Percentiles rank a stretch among this genome's conserved stretches.
Evolutionary conservation across 1,284 basidiomycete genomes (phyloP).

Genomic region (Microbotryum scabiosae): DNA sequence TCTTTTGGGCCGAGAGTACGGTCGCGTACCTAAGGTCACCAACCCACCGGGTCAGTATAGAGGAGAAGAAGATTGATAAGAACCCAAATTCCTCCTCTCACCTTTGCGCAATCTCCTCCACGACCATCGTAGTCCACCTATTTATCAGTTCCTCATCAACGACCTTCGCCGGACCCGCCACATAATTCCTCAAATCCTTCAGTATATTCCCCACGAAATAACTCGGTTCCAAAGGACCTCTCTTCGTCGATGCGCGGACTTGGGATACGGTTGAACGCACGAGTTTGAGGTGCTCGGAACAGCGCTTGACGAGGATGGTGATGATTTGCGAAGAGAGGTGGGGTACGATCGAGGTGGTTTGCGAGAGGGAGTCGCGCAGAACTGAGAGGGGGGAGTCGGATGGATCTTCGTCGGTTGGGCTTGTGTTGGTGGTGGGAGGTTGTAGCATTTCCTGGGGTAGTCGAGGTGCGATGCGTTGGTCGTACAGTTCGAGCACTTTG

Average conservation of each 20-base stretch:
- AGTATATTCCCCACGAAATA: constrained; percentile 75
- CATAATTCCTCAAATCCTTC: constrained; percentile 69
- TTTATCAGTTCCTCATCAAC: constrained; percentile 53
- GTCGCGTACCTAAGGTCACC: constrained; percentile 41
- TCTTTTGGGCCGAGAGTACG: constrained; percentile 69
- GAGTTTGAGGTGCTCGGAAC: constrained; percentile 72
- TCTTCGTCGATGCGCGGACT: constrained; percentile 59
- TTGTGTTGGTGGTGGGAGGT: neutral
- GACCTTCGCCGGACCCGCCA: constrained; percentile 49
- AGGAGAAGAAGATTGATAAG: too few relatives aligned
- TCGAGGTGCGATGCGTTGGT: constrained; percentile 48
- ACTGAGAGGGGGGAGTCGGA: constrained; percentile 26
- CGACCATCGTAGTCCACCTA: constrained; percentile 56
- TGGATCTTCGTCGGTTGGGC: neutral
- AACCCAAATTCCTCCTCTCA: too few relatives aligned
- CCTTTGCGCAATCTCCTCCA: constrained; percentile 64
- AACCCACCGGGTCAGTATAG: constrained; percentile 2
- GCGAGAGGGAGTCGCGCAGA: constrained; percentile 50
- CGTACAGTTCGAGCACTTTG: constrained; percentile 53
- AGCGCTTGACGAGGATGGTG: constrained; percentile 63
- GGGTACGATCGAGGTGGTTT: constrained; percentile 48
- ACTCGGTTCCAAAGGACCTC: constrained; percentile 60
- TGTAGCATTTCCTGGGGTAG: neutral
- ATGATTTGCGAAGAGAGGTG: constrained; percentile 58
- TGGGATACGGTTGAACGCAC: constrained; percentile 82